Evolutionary conservation across 2,329 filamentous ascomycete genomes (phyloP), one percentile per base, ranked within the genome.

Genomic region (Onygenales sp.): DNA sequence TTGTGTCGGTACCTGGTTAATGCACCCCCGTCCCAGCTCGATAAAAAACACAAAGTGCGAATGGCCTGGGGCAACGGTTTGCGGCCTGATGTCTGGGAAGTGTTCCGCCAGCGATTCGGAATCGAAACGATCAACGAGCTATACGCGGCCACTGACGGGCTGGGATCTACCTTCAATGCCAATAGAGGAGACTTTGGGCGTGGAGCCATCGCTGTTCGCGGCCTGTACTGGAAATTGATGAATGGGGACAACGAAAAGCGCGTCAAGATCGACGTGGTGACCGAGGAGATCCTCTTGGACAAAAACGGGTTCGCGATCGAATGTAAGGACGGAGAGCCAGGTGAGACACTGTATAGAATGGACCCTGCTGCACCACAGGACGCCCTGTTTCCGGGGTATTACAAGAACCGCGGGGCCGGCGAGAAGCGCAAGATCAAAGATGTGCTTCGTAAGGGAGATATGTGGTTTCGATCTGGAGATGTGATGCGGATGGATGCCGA

Each of bases 1-100:
- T 60, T 77, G 5, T 76, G 73, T 54, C 67, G 76, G 7, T 78
- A 78, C 55, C 67, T 78, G 1, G 63, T 78, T 7, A 67, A 70
- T 17, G 68, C 71, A 0, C 71, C 74, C 1, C 69, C 72, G 0
- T 70, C 71, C 0, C 71, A 71, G 0, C 74, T 74, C 21, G 76
- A 78, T 55, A 63, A 63, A 11, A 61, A 68, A 14, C 76, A 78
- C 59, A 63, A 66, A 4, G 73, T 72, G 54, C 72, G 71, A 31
- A 68, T 74, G 1, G 74, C 71, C 2, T 60, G 61, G n/a, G 76
- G 76, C 13, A 72, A 72, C 49, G 70, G 70, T n/a, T 69, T 72
- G 66, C 56, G 70, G 10, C 67, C 68, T 10, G 70, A 72, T 55
- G 68, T 72, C 0, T 72, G 70, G 68, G 67, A 69, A 52, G 61